These are phyloP conservation scores for Pseudevernia furfuracea DNA, from an alignment of 495 filamentous ascomycete genomes.

Conservation along the genomic window DNA sequence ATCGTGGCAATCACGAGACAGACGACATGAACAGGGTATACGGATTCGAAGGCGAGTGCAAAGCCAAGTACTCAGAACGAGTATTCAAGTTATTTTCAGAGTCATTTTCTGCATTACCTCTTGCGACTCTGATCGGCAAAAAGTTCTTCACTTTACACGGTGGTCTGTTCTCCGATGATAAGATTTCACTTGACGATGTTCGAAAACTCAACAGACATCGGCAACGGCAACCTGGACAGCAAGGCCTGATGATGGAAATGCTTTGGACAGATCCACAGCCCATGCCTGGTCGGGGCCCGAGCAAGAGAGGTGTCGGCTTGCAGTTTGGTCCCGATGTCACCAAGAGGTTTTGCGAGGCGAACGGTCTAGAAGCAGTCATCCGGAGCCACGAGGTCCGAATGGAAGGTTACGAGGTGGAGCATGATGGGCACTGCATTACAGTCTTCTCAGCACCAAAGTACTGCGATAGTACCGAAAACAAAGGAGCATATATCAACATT, in stretches of 20 bases:
- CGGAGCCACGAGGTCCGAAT: constrained; percentile 96
- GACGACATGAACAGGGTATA: constrained; percentile 99
- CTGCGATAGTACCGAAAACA: constrained; percentile 96
- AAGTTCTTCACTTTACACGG: constrained; percentile 94
- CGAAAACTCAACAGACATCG: constrained; percentile 83
- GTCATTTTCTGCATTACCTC: constrained; percentile 87
- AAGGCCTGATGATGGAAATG: constrained; percentile 99
- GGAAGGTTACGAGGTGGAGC: constrained; percentile 96
- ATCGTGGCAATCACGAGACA: constrained; percentile 98
- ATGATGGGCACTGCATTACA: constrained; percentile 94
- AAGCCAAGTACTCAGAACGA: constrained; percentile 92
- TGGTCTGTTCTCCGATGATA: constrained; percentile 96
- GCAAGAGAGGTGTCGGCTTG: constrained; percentile 92
- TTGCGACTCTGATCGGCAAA: constrained; percentile 84
- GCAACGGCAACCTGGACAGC: constrained; percentile 91
- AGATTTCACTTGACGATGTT: constrained; percentile 84
- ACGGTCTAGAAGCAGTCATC: constrained; percentile 90
- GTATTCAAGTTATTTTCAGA: constrained; percentile 98
- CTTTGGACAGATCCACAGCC: constrained; percentile 96
- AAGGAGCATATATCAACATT: constrained; percentile 97
- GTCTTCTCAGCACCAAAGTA: constrained; percentile 98
- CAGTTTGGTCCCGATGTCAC: constrained; percentile 97
- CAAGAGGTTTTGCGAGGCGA: constrained; percentile 92
- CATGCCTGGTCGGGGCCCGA: constrained; percentile 77
- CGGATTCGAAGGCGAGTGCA: constrained; percentile 97